Base-by-base conservation (phyloP, 441 rosid genomes). In the Gossypium laxum region DNA sequence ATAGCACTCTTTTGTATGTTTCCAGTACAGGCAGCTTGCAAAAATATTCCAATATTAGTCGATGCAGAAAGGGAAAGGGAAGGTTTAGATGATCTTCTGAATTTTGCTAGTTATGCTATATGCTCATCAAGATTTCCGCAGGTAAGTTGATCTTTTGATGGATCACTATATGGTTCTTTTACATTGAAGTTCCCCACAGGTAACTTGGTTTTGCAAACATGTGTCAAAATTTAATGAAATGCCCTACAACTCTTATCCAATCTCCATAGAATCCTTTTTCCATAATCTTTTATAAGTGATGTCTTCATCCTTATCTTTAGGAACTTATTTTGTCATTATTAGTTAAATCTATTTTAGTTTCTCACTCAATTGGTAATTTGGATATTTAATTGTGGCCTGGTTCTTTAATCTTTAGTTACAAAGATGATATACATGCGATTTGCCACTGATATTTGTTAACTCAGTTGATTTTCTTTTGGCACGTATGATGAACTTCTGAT, bases 51-150 rank as follows among this genome's bases (percentile, higher is more conserved):
- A 14, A 85, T 93, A 74, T 77, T 93, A 69, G 74, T 93, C 67
- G 89, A 91, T 71, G 87, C 84, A 47, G 97, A 91, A 81, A 86
- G 83, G 84, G 77, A 57, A 74, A 85, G 97, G 66, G 84, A 76
- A 77, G 85, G 93, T 18, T 65, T 93, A 67, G 87, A 91, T 74
- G 89, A 91, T 73, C 88, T 91, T 77, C 83, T 93, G 67, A 52
- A 63, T 26, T 81, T 88, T 63, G 86, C 95, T 69, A 85, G 70
- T 74, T 91, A 88, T 82, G 88, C 77, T 45, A 80, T 91, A 61
- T 93, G 97, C 83, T 85, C 90, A 18, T 81, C 87, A 51, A 82
- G 79, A 71, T 93, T 93, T 75, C 97, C 97, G 21, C 89, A 85
- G 93, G 97, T 79, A 78, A 86, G 86, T 70, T 64, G 70, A 32